Base-by-base conservation (phyloP, 225 moss, liverwort and hornwort species). In the Polytrichum formosum region DNA sequence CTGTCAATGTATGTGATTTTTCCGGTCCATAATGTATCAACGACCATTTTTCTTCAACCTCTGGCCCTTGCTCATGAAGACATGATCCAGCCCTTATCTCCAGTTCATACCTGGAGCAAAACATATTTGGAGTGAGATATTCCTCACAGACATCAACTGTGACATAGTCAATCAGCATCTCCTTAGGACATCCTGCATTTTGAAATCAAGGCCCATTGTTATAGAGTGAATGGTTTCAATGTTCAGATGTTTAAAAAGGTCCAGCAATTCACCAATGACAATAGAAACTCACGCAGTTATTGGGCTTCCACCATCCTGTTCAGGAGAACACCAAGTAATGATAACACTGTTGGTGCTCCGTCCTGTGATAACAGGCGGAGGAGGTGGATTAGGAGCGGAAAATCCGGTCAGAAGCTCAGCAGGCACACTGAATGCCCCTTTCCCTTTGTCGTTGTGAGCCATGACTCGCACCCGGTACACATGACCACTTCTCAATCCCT, bases 401-500 rank as follows among this genome's bases (percentile, higher is more conserved):
- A 80, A 84, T 67, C 74, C 74, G 5, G 80, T 84, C 17, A 72
- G 75, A 61, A 80, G 77, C 70, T 72, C 75, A 3, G 77, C 84
- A 72, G 72, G 75, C 72, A 63, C 74, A 59, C 84, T 84, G 26
- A 77, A 77, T 5, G 30, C 56, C 2, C 84, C 84, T 69, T 75
- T 77, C 54, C 84, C 84, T 65, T 74, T 69, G 65, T 80, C 66
- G 75, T 84, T 84, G 37, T 80, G 72, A 30, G 84, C 80, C 80
- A 80, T 67, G 26, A 80, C 80, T 58, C 84, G 77, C 56, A 84
- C 80, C 30, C 80, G 80, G 62, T 84, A 84, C 60, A 80, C 72
- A 70, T 75, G 80, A 27, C 84, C 84, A 78, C 84, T 80, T 78
- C 78, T 84, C 66, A 84, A 73, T 28, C 72, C 75, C 5, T 59